A percentile compares a stretch with the other conserved stretches of the same genome.
These are phyloP conservation scores for Fusarium sp. DNA, from an alignment of 2,329 filamentous ascomycete species.

Conservation along the genomic window DNA sequence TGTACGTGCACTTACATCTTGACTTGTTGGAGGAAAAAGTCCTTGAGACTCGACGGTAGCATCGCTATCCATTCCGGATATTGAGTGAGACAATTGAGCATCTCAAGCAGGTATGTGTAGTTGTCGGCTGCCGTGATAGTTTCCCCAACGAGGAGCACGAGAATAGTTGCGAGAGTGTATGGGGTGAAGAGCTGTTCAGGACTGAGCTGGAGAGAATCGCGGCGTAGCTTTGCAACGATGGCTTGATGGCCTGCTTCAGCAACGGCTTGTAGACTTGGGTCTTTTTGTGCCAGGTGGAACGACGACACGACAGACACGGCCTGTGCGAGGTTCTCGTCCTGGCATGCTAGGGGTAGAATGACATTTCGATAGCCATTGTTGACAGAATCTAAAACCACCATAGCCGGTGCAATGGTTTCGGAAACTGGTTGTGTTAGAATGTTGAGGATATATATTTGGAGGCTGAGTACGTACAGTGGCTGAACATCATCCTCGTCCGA, in stretches of 20 bases:
- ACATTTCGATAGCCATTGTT: slow-evolving; percentile 54
- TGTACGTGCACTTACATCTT: slow-evolving; percentile 41
- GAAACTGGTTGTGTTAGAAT: slow-evolving; percentile 45
- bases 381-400: slow-evolving; percentile 53
- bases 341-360: slow-evolving; percentile 53
- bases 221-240: slow-evolving; percentile 51
- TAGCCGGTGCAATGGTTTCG: slow-evolving; percentile 51
- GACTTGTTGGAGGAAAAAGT: slow-evolving; percentile 49
- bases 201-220: slow-evolving; percentile 46
- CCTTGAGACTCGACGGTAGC: slow-evolving; percentile 30
- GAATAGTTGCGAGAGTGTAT: slow-evolving; percentile 52
- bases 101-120: slow-evolving; percentile 51
- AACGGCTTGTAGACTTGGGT: slow-evolving; percentile 45
- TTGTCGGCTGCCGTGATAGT: slow-evolving; percentile 55
- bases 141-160: slow-evolving; percentile 55
- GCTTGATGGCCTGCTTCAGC: slow-evolving; percentile 52
- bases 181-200: slow-evolving; percentile 50
- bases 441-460: rapidly evolving
- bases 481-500: slow-evolving; percentile 51
- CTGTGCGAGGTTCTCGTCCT: slow-evolving; percentile 50
- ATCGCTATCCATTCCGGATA: slow-evolving; percentile 33
- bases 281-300: slow-evolving; percentile 51
- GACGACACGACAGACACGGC: slow-evolving; percentile 55
- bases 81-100: slow-evolving; percentile 49
- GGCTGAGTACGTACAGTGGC: slow-evolving; percentile 46